These are phyloP conservation scores for Caulochytrium protostelioides DNA, from an alignment of 371 early-diverging fungal genomes.

Conservation along the genomic window DNA sequence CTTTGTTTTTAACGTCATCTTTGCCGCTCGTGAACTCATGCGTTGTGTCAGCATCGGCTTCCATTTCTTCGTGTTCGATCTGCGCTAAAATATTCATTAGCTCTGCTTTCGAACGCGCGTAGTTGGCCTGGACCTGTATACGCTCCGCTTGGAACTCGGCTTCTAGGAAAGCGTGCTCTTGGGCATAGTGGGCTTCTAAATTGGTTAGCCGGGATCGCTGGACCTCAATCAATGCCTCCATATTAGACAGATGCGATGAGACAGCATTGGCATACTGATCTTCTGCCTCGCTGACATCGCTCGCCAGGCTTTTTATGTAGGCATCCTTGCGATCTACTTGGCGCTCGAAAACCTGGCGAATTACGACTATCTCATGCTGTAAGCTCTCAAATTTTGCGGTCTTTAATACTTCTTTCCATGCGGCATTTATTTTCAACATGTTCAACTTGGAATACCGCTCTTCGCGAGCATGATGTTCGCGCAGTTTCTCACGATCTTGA, in stretches of 20 bases:
- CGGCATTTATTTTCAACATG: too few relatives aligned
- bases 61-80: constrained; percentile 25
- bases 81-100: constrained; percentile 23
- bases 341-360: constrained; percentile 12
- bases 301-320: constrained; percentile 9
- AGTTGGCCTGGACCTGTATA: constrained; percentile 13
- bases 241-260: constrained; percentile 22
- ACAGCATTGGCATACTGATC: constrained; percentile 24
- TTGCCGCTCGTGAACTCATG: constrained; percentile 27
- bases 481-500: too few relatives aligned
- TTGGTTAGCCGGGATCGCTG: constrained; percentile 18
- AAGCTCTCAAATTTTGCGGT: too few relatives aligned
- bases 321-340: constrained; percentile 23
- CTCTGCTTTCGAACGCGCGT: constrained; percentile 20
- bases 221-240: constrained; percentile 25
- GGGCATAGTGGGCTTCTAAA: constrained; percentile 15
- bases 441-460: too few relatives aligned
- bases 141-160: constrained; percentile 25
- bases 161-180: constrained; percentile 17
- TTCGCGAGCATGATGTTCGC: too few relatives aligned
- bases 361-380: too few relatives aligned
- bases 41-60: constrained; percentile 29
- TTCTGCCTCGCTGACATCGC: constrained; percentile 22
- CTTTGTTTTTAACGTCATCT: constrained; percentile 35
- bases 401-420: too few relatives aligned